These are phyloP conservation scores for Kodamaea fungicola DNA, from an alignment of 1,139 yeast species.

Conservation along the genomic window DNA sequence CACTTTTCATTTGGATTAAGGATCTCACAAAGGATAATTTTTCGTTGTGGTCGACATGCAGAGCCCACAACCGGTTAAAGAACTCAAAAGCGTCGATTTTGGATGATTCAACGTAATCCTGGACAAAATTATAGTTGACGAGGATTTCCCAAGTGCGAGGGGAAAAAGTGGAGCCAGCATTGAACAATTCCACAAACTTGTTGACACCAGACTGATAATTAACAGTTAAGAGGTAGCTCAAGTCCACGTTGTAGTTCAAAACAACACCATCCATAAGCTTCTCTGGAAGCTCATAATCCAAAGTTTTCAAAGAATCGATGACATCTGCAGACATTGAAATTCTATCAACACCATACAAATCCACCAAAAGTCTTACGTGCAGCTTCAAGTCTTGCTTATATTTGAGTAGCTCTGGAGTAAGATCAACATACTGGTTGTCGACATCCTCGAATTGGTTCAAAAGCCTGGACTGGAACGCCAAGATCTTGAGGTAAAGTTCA, in stretches of 20 bases:
- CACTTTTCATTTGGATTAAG: slow-evolving; percentile 24
- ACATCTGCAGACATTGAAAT: slow-evolving; percentile 19
- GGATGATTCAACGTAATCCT: slow-evolving; percentile 16
- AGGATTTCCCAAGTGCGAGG: slow-evolving; percentile 33
- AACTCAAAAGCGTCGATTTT: slow-evolving; percentile 21
- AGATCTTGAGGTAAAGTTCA: slow-evolving; percentile 18
- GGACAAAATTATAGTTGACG: slow-evolving; percentile 27
- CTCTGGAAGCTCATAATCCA: slow-evolving; percentile 9
- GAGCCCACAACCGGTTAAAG: slow-evolving; percentile 20
- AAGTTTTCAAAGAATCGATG: slow-evolving; percentile 15
- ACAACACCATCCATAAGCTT: slow-evolving; percentile 1
- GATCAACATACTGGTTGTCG: slow-evolving; percentile 44
- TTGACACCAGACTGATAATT: slow-evolving; percentile 27
- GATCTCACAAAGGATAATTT: slow-evolving; percentile 15
- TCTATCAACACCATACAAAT: slow-evolving; percentile 3
- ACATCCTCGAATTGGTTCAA: slow-evolving; percentile 51
- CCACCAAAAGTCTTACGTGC: slow-evolving; percentile 15
- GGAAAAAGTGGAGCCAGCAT: slow-evolving; percentile 29
- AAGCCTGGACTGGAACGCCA: slow-evolving; percentile 36
- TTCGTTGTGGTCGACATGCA: slow-evolving; percentile 15
- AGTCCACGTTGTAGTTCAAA: slow-evolving; percentile 20
- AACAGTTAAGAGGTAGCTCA: slow-evolving; percentile 28
- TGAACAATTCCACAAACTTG: slow-evolving; percentile 26
- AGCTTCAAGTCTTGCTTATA: slow-evolving; percentile 22
- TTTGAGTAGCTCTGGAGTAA: slow-evolving; percentile 31